phyloP scores from a whole-genome alignment of 2,329 filamentous ascomycete genomes.

The Colletotrichum orchidophilum region DNA sequence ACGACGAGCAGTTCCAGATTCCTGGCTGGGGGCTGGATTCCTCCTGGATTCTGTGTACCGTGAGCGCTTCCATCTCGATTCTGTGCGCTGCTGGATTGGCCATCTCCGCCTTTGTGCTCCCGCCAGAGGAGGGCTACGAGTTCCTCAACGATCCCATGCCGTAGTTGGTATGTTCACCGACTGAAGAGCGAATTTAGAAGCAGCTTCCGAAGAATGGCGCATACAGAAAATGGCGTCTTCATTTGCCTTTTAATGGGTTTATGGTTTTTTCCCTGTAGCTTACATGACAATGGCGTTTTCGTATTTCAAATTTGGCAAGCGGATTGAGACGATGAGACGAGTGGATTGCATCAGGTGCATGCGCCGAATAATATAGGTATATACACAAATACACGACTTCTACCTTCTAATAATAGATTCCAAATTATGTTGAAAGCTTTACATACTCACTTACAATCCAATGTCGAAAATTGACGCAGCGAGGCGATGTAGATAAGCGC shows the following conservation, averaged over 20 bases:
- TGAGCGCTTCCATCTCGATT: conserved; percentile 63
- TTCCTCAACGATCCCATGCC: conserved; percentile 59
- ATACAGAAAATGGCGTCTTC: conserved; percentile 14
- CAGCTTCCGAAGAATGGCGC: not conserved
- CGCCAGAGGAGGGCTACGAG: conserved; percentile 88
- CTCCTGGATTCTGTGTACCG: conserved; percentile 77
- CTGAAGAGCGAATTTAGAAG: not conserved
- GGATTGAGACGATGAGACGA: not conserved
- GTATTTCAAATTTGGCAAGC: not conserved
- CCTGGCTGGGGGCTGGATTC: conserved; percentile 83
- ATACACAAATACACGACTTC: not conserved
- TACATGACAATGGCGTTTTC: not conserved
- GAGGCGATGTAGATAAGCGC: conserved; percentile 15
- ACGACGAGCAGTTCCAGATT: conserved; percentile 83
- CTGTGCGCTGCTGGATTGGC: conserved; percentile 67
- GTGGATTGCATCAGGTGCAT: not conserved
- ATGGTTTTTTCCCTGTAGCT: not conserved
- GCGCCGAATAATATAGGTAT: not conserved
- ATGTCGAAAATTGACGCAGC: conserved; percentile 3
- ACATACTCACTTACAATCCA: no score
- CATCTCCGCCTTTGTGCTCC: conserved; percentile 74
- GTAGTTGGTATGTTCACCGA: not conserved
- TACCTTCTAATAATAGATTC: not conserved
- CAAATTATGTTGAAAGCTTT: no score
- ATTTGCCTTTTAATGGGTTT: not conserved